Evolutionary conservation across 2,329 filamentous ascomycete species (phyloP).

Genomic region (Elsinoe necatrix): DNA sequence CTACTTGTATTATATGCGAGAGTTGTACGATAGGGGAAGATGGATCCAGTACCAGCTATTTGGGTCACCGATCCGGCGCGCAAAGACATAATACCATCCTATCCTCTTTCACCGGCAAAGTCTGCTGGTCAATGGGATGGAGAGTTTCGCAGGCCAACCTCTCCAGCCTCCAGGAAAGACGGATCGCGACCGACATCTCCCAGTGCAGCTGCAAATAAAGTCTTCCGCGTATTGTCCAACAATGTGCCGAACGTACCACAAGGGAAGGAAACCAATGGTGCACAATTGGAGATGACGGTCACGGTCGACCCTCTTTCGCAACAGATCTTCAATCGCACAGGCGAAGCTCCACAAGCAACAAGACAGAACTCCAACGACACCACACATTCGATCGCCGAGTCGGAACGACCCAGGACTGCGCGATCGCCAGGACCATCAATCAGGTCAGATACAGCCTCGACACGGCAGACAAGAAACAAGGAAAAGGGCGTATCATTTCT

Average conservation of each 20-base stretch:
- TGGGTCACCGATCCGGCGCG: slow-evolving; percentile 37
- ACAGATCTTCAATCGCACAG: slow-evolving; percentile 55
- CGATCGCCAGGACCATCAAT: not conserved
- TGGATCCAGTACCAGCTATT: slow-evolving; percentile 36
- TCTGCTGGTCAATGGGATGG: slow-evolving; percentile 11
- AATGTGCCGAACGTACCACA: slow-evolving; percentile 15
- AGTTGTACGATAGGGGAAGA: slow-evolving; percentile 24
- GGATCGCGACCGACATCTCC: slow-evolving; percentile 13
- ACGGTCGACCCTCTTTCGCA: slow-evolving; percentile 23
- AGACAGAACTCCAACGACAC: slow-evolving; percentile 15
- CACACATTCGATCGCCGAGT: not conserved
- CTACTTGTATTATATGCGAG: slow-evolving; percentile 6
- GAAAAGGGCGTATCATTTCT: slow-evolving; percentile 79
- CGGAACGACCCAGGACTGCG: not conserved
- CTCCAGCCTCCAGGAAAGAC: slow-evolving; percentile 10
- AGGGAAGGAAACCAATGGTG: slow-evolving; percentile 8
- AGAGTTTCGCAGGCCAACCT: slow-evolving; percentile 8
- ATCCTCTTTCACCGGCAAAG: slow-evolving; percentile 17
- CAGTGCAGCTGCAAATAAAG: slow-evolving; percentile 19
- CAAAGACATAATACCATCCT: slow-evolving; percentile 27
- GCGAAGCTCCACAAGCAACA: slow-evolving; percentile 14
- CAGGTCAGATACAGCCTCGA: slow-evolving; percentile 21
- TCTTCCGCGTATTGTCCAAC: slow-evolving; percentile 23
- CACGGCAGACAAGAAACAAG: slow-evolving; percentile 51
- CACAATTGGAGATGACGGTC: slow-evolving; percentile 6